Percentiles rank a stretch among this genome's conserved stretches.
Conservation (phyloP, 331 rosid species). For the Malus hybrid region DNA sequence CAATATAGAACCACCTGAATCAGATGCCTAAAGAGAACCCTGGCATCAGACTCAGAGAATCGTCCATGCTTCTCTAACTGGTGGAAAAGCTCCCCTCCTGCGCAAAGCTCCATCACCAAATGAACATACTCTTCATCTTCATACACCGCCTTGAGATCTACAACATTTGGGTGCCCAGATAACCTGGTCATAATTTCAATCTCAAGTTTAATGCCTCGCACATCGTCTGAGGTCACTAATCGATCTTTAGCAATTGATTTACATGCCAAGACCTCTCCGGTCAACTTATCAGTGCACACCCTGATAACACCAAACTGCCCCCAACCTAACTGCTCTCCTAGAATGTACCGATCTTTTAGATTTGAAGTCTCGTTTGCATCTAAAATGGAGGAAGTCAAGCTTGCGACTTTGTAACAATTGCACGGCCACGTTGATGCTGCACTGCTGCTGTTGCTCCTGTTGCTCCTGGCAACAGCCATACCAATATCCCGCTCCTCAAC, state of each 20-base stretch:
- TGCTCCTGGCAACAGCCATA: constrained; percentile 69
- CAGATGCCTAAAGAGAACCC: constrained; percentile 68
- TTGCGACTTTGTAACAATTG: constrained; percentile 52
- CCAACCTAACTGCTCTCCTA: constrained; percentile 86
- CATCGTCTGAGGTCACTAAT: constrained; percentile 67
- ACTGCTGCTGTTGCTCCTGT: constrained; percentile 35
- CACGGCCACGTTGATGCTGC: constrained; percentile 30
- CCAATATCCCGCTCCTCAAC: constrained; percentile 25
- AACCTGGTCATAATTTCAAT: constrained; percentile 82
- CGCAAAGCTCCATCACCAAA: constrained; percentile 95
- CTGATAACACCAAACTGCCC: constrained; percentile 82
- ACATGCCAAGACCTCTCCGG: constrained; percentile 77
- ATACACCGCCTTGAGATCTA: constrained; percentile 82
- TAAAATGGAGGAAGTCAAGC: constrained; percentile 54
- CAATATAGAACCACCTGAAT: constrained; percentile 84
- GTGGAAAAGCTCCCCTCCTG: constrained; percentile 89
- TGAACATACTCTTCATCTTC: constrained; percentile 81
- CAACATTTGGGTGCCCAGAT: constrained; percentile 87
- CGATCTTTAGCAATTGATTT: constrained; percentile 79
- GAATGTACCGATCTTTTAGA: constrained; percentile 57
- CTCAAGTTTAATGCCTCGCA: constrained; percentile 73
- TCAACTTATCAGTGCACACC: constrained; percentile 53
- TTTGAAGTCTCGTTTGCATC: constrained; percentile 41
- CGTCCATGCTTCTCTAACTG: constrained; percentile 67
- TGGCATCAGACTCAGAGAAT: constrained; percentile 64